These are phyloP conservation scores for Chaetoceros muelleri DNA, from an alignment of 108 stramenopile species.

Conservation along the genomic window DNA sequence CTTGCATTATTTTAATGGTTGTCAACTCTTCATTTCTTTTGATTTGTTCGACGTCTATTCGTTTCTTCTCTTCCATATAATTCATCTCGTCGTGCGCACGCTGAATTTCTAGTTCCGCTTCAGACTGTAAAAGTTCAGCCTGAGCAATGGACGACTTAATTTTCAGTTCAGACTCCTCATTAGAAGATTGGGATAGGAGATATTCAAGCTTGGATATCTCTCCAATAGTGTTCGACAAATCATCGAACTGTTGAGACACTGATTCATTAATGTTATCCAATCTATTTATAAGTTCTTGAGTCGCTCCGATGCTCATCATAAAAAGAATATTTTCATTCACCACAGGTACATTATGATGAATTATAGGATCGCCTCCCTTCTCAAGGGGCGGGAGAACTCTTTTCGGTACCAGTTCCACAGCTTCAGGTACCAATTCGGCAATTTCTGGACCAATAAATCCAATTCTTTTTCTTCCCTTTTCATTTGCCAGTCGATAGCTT, in stretches of 20 bases:
- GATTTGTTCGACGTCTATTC: constrained; percentile 21
- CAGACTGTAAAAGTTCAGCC: constrained; percentile 21
- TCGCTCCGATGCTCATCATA: constrained; percentile 57
- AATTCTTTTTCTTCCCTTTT: constrained; percentile 17
- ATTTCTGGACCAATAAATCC: constrained; percentile 21
- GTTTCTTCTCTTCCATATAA: constrained; percentile 20
- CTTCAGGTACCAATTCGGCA: constrained; percentile 28
- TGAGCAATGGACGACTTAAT: constrained; percentile 34
- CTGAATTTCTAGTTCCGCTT: constrained; percentile 33
- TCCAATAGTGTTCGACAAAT: constrained; percentile 19
- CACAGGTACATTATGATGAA: constrained; percentile 36
- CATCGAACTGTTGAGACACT: constrained; percentile 19
- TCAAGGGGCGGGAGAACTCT: constrained; percentile 30
- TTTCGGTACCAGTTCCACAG: constrained; percentile 30
- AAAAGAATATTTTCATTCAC: constrained; percentile 53
- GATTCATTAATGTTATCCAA: constrained; percentile 18
- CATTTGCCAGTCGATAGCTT: constrained; percentile 19
- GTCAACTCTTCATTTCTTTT: constrained; percentile 25
- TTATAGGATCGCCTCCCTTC: constrained; percentile 26
- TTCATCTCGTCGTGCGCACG: constrained; percentile 38
- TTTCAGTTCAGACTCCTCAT: constrained; percentile 28
- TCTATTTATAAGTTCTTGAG: constrained; percentile 39
- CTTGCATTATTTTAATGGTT: constrained; percentile 24
- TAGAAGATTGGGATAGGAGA: constrained; percentile 19
- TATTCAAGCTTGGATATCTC: constrained; percentile 26